phyloP scores from a whole-genome alignment of 371 early-diverging fungal species.

The Mortierella sp. region DNA sequence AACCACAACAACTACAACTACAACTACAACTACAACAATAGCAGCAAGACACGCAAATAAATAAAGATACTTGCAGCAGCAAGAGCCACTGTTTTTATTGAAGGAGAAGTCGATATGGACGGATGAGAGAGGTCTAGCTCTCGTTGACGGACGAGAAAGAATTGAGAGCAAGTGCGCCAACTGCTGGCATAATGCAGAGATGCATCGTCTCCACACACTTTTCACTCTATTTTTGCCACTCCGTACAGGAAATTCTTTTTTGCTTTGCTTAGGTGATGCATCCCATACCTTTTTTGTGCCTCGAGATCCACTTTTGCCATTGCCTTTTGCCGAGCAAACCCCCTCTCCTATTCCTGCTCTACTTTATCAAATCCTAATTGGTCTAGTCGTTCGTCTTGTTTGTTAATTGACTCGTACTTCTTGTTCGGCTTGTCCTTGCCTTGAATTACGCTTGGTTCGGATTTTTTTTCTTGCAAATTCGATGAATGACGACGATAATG shows the following conservation, averaged over 20 bases:
- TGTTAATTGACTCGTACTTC: background rate
- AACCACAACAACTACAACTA: background rate
- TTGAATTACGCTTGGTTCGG: background rate
- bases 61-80: too few species aligned
- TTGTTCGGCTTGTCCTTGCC: background rate
- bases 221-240: background rate
- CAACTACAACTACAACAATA: background rate
- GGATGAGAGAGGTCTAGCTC: background rate
- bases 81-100: too few species aligned
- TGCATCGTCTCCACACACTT: background rate
- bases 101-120: too few species aligned
- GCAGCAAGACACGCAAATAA: background rate
- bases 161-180: too few species aligned
- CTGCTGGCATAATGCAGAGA: constrained; percentile 1
- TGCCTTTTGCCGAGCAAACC: background rate
- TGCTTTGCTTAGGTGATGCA: background rate
- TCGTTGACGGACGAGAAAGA: background rate
- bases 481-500: too few species aligned
- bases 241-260: background rate
- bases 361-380: background rate
- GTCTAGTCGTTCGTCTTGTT: background rate
- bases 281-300: background rate
- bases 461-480: background rate
- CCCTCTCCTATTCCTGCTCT: background rate
- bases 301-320: background rate